phyloP scores from a whole-genome alignment of 2,329 filamentous ascomycete species.

The Fusarium sarcochroum region DNA sequence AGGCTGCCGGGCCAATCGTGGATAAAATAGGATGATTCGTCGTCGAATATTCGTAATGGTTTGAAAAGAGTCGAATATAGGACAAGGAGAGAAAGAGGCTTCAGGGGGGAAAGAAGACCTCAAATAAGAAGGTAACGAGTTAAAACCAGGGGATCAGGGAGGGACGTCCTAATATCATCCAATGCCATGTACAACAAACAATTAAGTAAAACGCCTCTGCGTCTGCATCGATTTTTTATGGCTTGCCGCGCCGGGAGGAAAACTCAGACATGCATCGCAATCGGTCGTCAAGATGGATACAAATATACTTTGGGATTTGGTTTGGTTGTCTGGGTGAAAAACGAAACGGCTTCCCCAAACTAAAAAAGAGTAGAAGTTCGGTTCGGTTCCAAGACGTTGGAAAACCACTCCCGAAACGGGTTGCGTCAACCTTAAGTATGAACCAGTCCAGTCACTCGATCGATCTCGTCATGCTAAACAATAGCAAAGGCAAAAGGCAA shows the following conservation, averaged over 20 bases:
- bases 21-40: not conserved
- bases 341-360: not conserved
- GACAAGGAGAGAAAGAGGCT: slow-evolving; percentile 22
- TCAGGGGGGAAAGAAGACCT: slow-evolving; percentile 7
- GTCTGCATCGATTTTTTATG: slow-evolving; percentile 28
- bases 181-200: slow-evolving; percentile 17
- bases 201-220: slow-evolving; percentile 36
- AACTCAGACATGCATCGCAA: slow-evolving; percentile 33
- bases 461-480: slow-evolving; percentile 20
- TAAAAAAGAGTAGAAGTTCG: not conserved
- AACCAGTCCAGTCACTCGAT: slow-evolving; percentile 13
- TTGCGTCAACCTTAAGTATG: slow-evolving; percentile 29
- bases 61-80: slow-evolving; percentile 22
- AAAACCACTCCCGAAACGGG: slow-evolving; percentile 10
- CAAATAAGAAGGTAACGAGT: slow-evolving; percentile 12
- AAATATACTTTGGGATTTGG: not conserved
- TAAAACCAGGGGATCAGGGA: slow-evolving; percentile 23
- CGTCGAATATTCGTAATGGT: slow-evolving; percentile 5
- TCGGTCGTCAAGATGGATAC: not conserved
- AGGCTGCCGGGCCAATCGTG: slow-evolving; percentile 14
- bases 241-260: slow-evolving; percentile 9
- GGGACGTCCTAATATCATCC: slow-evolving; percentile 8
- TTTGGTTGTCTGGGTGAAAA: slow-evolving; percentile 6
- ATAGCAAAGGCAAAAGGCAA: slow-evolving; percentile 4
- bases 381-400: slow-evolving; percentile 11